Evolutionary conservation across 495 filamentous ascomycete genomes (phyloP), one percentile per base, ranked within the genome.

Genomic region (Neohortaea acidophila): DNA sequence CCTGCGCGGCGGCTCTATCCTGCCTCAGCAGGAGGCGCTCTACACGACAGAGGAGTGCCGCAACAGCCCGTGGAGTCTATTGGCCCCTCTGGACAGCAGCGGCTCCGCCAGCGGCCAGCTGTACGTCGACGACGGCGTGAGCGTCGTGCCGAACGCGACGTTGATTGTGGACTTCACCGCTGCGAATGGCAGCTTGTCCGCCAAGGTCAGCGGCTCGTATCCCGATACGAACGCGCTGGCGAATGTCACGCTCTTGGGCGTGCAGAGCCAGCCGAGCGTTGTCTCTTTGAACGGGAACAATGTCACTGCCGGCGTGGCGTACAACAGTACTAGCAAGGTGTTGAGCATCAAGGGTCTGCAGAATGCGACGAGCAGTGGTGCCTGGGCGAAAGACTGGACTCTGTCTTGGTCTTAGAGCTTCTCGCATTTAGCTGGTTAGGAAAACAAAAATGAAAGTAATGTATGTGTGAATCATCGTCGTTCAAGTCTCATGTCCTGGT

Each of bases 1-100:
- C 21, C 15, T 38, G 41, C 49, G 41, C 25, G 84, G 83, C 4
- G 81, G 81, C n/a, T 64, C 65, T 32, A 59, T 89, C 4, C 51
- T 89, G 2, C 78, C 84, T 3, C 61, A 70, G 49, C 81, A 87
- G 49, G 70, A 49, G 19, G 29, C 50, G 12, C 39, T 41, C 9
- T 48, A 52, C 26, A 55, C 52, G 8, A 55, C 52, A 2, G 15
- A 25, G 2, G 41, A 36, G 32, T 42, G 29, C 3, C 37, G 52
- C 9, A 44, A 44, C 21, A 46, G 26, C 22, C 26, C 39, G 2
- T 55, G 43, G 41, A 41, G 29, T 10, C 33, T 55, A 17, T 10
- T 55, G 8, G 20, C 24, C 13, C 46, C 50, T 8, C 43, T 51
- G 9, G 41, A 44, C 30, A 25, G 24, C 3, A 36, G 43, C 10